Evolutionary conservation across 2,329 filamentous ascomycete genomes (phyloP), one percentile per base, ranked within the genome.

Genomic region (Mycocentrospora acerina): DNA sequence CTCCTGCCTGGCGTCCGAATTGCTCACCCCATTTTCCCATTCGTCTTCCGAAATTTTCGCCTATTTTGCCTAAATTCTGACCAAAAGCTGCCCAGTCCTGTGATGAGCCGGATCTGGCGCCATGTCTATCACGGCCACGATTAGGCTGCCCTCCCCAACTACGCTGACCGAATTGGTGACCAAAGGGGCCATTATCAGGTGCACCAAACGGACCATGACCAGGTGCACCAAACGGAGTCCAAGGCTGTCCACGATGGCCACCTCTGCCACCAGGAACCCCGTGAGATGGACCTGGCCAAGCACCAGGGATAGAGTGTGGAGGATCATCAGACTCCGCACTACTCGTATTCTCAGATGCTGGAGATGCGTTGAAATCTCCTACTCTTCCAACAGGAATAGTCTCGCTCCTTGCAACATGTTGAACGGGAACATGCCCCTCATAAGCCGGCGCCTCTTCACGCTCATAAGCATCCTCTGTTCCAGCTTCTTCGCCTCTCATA

Each of bases 1-100:
- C 40, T 25, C 42, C 56, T 6, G 58, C 60, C 12, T 50, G 44
- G 26, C 53, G 50, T 1, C 58, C 64, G 34, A 65, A 51, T 17
- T 62, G 46, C 29, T 60, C 39, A 14, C 64, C 63, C 57, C 53
- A 58, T 11, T 46, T 44, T 4, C 51, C 61, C 52, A 57, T 55
- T 12, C 41, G 50, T 35, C 51, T 60, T 2, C 65, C 64, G 17
- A 66, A 59, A 8, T 64, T 54, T 36, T 66, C 59, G 3, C 65
- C 63, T 55, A 53, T 57, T 18, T 48, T 48, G 1, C 55, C 57
- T 24, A 54, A 28, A n/a, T 48, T 54, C 26, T 54, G 41, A 0
- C 51, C 55, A 12, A 44, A 36, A 3, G 43, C 39, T 22, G 33
- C 40, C 54, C 46, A 53, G n/a, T 44, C 37, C 30, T 44, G 37